Base-by-base conservation (phyloP, 2,329 filamentous ascomycete genomes). In the Neoscytalidium dimidiatum region DNA sequence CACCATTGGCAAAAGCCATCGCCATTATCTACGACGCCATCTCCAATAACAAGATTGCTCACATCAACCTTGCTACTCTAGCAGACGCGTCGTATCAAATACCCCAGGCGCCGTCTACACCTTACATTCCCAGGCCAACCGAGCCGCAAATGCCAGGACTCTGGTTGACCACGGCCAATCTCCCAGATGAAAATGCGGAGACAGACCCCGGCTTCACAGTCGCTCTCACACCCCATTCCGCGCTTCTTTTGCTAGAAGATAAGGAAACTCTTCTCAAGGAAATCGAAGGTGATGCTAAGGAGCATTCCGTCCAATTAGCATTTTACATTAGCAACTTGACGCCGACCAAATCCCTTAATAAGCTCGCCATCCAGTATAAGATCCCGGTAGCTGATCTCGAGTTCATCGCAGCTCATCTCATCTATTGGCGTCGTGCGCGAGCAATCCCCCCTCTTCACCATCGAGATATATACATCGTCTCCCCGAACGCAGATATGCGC, bases 361-460 rank as follows among this genome's bases (percentile, higher is more conserved):
- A 94, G 74, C 86, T 92, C 62, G 87, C 89, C 17, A 86, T 89
- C 69, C 86, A 85, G 69, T 87, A 90, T 60, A 86, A 89, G 21
- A 89, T 98, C 61, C 88, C 90, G 3, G 84, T 95, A 1, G 84
- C 87, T 33, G 92, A 96, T 70, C 90, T 98, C 68, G 90, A 94
- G 68, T 90, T 92, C 70, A 91, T 96, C 67, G 93, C 94, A 9
- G 91, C 92, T 65, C 95, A 98, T 79, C 90, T 99, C 68, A 93
- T 98, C 67, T 96, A 96, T 79, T 98, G 94, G 94, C 89, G 95
- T 26, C 90, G 94, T 65, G 95, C 94, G 52, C 91, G 96, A 66
- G 90, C 94, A 17, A 94, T 98, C 44, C 91, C 92, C 4, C 95
- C 95, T 0, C 85, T 99, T 5, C 93, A 97, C 73, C 90, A 91